Base-by-base conservation (phyloP, 305 asterid species). In the Striga hermonthica region DNA sequence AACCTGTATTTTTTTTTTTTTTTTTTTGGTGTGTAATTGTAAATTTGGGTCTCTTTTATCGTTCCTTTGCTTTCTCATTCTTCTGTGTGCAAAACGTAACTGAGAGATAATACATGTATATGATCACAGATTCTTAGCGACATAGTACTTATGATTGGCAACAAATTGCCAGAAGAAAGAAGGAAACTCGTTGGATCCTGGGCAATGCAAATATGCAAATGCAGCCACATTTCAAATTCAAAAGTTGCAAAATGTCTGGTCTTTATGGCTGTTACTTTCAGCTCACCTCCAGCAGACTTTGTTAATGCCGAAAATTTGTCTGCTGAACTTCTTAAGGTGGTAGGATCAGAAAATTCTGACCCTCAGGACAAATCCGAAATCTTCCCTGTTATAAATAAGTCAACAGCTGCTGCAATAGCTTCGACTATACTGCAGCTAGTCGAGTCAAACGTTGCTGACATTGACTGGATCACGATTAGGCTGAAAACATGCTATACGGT, bases 221-320 rank as follows among this genome's bases (percentile, higher is more conserved):
- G 57, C 75, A 77, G 69, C 64, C 62, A 67, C n/a, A 39, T 78
- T 62, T 69, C 80, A 62, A 84, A 84, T 80, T 77, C 90, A 38
- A 87, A 87, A 79, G 80, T 76, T 54, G 88, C 90, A 50, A 90
- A 76, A 77, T 65, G 78, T 70, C 69, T 90, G 82, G 81, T 84
- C 73, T 76, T 73, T 49, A 71, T 79, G 67, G 90, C 85, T 52
- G 66, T 78, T 61, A 68, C 84, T 53, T 79, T 82, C 68, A 85
- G 76, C 76, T 77, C 82, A 39, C 78, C 95, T 67, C 87, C 95
- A 15, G 61, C 72, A 5, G 95, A 90, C 79, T 70, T 90, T 71
- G 68, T 59, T 66, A 66, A 82, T 35, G 79, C 86, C 10, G 78
- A 78, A 80, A 82, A 76, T 62, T 76, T 90, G 80, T 86, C 87